Evolutionary conservation across 192 early-diverging fungal genomes (phyloP).

Genomic region (Dissophora globulifera): DNA sequence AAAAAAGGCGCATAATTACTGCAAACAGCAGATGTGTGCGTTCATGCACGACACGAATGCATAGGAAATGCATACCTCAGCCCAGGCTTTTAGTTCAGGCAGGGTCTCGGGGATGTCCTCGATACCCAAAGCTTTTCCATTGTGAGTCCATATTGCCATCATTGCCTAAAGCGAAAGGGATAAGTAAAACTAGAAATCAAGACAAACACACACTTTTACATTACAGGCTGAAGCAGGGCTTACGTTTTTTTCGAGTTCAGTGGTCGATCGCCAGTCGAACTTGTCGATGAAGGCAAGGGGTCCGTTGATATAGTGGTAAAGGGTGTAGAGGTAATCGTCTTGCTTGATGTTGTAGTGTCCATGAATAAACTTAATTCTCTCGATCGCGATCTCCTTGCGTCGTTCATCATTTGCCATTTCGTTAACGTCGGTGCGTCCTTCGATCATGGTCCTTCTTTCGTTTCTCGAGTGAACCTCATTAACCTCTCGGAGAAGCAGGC

Average conservation of each 20-base stretch:
- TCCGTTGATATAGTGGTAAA: conserved; percentile 47
- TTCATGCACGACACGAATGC: not conserved
- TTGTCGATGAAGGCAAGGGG: conserved; percentile 38
- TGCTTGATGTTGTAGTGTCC: conserved; percentile 56
- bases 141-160: not conserved
- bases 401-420: conserved; percentile 12
- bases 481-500: conserved; percentile 48
- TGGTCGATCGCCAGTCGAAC: conserved; percentile 54
- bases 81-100: conserved; percentile 27
- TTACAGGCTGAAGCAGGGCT: no score
- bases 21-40: not conserved
- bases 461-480: conserved; percentile 39
- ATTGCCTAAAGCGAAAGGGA: no score
- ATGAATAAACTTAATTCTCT: not conserved
- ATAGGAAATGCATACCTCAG: conserved; percentile 49
- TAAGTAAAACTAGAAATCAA: no score
- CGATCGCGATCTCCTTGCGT: not conserved
- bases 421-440: conserved; percentile 20
- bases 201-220: no score
- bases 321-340: conserved; percentile 57
- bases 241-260: conserved; percentile 59
- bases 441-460: conserved; percentile 16
- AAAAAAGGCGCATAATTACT: not conserved
- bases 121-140: conserved; percentile 55
- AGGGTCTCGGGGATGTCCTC: conserved; percentile 51